phyloP scores from a whole-genome alignment of 306 rosid species.

The Casuarina glauca region DNA sequence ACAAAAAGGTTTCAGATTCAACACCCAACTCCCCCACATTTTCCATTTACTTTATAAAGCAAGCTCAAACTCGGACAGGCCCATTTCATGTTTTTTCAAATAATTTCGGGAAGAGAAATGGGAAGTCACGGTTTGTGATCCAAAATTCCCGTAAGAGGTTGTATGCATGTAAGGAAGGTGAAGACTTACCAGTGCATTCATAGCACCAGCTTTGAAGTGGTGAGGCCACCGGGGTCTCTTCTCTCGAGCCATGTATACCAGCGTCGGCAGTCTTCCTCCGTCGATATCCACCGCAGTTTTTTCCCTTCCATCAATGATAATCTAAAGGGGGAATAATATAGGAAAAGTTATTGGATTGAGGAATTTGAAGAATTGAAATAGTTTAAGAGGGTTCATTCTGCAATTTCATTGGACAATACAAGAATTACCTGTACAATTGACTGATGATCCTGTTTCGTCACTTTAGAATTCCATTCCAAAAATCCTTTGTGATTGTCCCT shows the following conservation, averaged over 20 bases:
- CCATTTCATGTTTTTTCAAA: too few species aligned
- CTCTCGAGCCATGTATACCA: slow-evolving; percentile 72
- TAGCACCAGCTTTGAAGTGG: slow-evolving; percentile 80
- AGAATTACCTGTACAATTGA: slow-evolving; percentile 57
- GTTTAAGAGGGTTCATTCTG: neutral
- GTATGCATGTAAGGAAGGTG: neutral
- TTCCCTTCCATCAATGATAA: slow-evolving; percentile 58
- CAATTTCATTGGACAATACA: neutral
- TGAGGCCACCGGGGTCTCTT: slow-evolving; percentile 60
- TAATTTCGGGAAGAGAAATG: neutral
- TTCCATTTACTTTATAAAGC: too few species aligned
- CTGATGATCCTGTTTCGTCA: slow-evolving; percentile 61
- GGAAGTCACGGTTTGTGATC: neutral
- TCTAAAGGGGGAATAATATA: slow-evolving; percentile 25
- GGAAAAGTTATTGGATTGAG: neutral
- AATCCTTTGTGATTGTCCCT: slow-evolving; percentile 45
- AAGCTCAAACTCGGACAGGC: too few species aligned
- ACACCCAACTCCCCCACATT: too few species aligned
- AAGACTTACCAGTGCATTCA: slow-evolving; percentile 57
- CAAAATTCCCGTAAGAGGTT: too few species aligned
- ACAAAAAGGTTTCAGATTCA: too few species aligned
- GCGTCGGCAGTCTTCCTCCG: slow-evolving; percentile 46
- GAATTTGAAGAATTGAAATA: neutral
- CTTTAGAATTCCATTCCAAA: slow-evolving; percentile 53
- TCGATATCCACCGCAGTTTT: slow-evolving; percentile 39